Base-by-base conservation (phyloP, 1,284 basidiomycete genomes). In the Sanghuangporus baumii region DNA sequence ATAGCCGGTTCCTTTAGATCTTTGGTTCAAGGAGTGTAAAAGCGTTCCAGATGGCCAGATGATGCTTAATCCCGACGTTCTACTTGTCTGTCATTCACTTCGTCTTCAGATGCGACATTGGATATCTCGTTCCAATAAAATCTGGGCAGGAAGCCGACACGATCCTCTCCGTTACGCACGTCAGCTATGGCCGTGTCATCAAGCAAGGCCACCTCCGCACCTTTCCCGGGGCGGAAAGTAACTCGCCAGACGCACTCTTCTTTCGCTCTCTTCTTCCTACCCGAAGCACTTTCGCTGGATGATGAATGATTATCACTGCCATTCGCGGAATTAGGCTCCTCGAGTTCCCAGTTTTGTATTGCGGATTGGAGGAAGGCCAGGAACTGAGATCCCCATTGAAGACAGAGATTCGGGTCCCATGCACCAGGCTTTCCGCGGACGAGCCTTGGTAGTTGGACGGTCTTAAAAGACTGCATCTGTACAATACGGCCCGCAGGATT, bases 351-450 rank as follows among this genome's bases (percentile, higher is more conserved):
- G 41, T 60, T 23, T 3, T 60, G 66, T 55, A 65, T 51, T 18
- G 26, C 54, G 12, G 60, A 48, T 66, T 80, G 78, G 64, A 93
- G 68, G 70, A 85, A 88, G 3, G 74, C 69, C 41, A 96, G 70
- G 64, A 93, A 85, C 23, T 71, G 72, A 41, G 85, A 76, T 3
- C 86, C 92, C 82, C 91, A 94, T n/a, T 81, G 80, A 8, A 96
- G 78, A 69, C 88, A 92, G 48, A 86, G 71, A 20, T 81, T 75
- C 0, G 93, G 88, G 68, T 95, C 86, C 94, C 94, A 96, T 23
- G 82, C 85, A 20, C 79, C 81, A 5, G 86, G 80, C 67, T 89
- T 89, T 6, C 84, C 85, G 52, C 89, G 85, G n/a, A 93, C 84
- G 65, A 88, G 75, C 60, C 89, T 81, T 51, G 91, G 88, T 52